Evolutionary conservation across 2,329 filamentous ascomycete genomes (phyloP).

Genomic region (Aspergillus sergii): DNA sequence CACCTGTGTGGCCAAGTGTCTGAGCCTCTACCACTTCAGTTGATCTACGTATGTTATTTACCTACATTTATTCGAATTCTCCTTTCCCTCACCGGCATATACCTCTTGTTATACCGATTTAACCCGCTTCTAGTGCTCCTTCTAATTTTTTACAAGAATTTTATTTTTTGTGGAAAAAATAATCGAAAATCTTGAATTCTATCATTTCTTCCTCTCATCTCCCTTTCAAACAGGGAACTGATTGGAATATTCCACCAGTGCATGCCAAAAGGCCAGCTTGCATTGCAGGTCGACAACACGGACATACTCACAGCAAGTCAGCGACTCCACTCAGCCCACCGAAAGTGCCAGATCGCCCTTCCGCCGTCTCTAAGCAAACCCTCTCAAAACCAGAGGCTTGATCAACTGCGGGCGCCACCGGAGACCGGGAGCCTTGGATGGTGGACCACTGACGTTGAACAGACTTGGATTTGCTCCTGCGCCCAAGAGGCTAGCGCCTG

Average conservation of each 20-base stretch:
- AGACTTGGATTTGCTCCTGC: conserved; percentile 19
- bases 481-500: conserved; percentile 19
- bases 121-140: not conserved
- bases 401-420: conserved; percentile 25
- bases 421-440: conserved; percentile 15
- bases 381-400: conserved; percentile 19
- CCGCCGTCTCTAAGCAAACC: conserved; percentile 16
- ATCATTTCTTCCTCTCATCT: not conserved
- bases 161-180: not conserved
- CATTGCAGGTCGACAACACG: conserved; percentile 7
- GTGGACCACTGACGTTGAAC: conserved; percentile 24
- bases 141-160: not conserved
- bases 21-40: conserved; percentile 11
- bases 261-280: conserved; percentile 16
- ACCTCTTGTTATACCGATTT: not conserved
- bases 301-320: conserved; percentile 1
- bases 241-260: conserved; percentile 1
- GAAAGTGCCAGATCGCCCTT: conserved; percentile 25
- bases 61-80: not conserved
- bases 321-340: conserved; percentile 18
- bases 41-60: conserved; percentile 1
- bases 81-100: not conserved
- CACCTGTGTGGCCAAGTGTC: conserved; percentile 13
- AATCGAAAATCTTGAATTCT: not conserved
- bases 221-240: not conserved